phyloP scores from a whole-genome alignment of 306 rosid genomes.

The Prunus kanzakura region DNA sequence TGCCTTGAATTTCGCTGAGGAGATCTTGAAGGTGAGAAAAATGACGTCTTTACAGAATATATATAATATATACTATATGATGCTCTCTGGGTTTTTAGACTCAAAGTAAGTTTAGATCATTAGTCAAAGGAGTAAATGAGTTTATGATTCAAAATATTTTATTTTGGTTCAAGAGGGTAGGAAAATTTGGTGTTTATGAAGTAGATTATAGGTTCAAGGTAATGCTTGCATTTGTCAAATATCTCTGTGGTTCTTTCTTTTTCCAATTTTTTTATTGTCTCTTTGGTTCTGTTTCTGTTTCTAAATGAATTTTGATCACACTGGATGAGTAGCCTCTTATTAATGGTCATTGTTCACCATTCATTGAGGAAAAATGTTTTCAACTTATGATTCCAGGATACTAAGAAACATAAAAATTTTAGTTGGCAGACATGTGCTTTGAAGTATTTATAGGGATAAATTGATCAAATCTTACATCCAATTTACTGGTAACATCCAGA shows the following conservation, averaged over 20 bases:
- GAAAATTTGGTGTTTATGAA: not conserved
- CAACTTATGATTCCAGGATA: not conserved
- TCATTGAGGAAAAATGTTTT: not conserved
- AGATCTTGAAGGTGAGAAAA: slow-evolving; percentile 11
- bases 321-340: not conserved
- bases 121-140: not conserved
- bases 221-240: not conserved
- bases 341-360: not conserved
- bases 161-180: not conserved
- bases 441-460: not conserved
- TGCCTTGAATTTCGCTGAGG: not conserved
- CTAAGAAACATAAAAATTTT: not conserved
- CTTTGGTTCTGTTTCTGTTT: not conserved
- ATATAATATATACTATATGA: not conserved
- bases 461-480: not conserved
- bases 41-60: not conserved
- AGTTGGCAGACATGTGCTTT: not conserved
- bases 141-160: not conserved
- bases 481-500: not conserved
- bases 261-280: not conserved
- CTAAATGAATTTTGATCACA: not conserved
- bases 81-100: not conserved
- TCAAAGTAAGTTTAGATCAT: not conserved
- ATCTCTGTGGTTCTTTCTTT: not conserved
- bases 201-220: not conserved